Evolutionary conservation across 208 protist species (phyloP).

Genomic region (Angomonas ambiguus): DNA sequence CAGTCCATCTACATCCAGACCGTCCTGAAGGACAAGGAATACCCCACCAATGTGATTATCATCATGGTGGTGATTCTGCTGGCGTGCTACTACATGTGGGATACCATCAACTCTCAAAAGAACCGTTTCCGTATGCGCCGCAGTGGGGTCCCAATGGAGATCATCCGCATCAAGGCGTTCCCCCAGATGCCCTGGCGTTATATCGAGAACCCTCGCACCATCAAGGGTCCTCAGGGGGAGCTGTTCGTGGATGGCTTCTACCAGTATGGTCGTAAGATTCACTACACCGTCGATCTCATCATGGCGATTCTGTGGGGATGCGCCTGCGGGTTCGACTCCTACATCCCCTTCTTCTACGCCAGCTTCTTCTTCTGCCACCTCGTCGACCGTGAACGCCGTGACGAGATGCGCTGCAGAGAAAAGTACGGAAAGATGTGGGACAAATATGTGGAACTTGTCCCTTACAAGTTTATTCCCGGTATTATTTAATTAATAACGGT

Average conservation of each 20-base stretch:
- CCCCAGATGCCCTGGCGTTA: constrained; percentile 91
- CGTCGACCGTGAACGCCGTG: constrained; percentile 85
- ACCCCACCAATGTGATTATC: constrained; percentile 53
- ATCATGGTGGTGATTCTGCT: constrained; percentile 76
- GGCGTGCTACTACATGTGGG: constrained; percentile 91
- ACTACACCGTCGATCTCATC: constrained; percentile 93
- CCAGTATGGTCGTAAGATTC: constrained; percentile 90
- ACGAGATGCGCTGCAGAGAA: constrained; percentile 71
- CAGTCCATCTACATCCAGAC: constrained; percentile 88
- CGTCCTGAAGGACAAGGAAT: constrained; percentile 52
- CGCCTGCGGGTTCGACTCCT: constrained; percentile 80
- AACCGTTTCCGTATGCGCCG: constrained; percentile 91
- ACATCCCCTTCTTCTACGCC: constrained; percentile 95
- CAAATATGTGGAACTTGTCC: constrained; percentile 89
- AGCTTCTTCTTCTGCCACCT: constrained; percentile 92
- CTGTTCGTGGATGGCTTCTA: constrained; percentile 94
- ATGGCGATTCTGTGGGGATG: constrained; percentile 92
- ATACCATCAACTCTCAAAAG: constrained; percentile 93
- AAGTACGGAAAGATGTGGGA: constrained; percentile 96
- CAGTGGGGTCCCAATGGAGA: constrained; percentile 57
- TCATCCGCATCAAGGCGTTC: constrained; percentile 80
- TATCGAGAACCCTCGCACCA: constrained; percentile 86
- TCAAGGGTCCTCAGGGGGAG: constrained; percentile 82
- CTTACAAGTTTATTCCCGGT: constrained; percentile 94
- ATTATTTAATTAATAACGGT: constrained; percentile 24